These are phyloP conservation scores for Epichloe sibirici DNA, from an alignment of 2,329 filamentous ascomycete species.

Conservation along the genomic window DNA sequence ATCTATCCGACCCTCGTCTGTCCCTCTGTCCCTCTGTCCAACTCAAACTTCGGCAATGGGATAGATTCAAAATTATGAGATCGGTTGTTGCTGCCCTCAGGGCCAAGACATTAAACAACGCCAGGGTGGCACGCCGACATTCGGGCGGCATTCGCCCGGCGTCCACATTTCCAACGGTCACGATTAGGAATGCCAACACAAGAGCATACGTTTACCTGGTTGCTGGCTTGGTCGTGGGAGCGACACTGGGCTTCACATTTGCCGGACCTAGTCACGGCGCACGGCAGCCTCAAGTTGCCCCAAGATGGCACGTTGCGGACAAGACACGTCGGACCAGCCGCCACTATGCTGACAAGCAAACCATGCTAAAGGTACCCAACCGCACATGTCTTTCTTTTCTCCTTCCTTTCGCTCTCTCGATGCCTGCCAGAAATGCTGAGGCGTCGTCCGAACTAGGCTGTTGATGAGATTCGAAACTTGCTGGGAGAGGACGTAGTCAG, in stretches of 20 bases:
- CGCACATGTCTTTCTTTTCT: background rate
- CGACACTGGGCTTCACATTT: background rate
- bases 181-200: background rate
- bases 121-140: background rate
- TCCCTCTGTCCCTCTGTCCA: background rate
- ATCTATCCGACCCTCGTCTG: background rate
- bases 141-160: background rate
- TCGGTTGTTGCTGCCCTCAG: background rate
- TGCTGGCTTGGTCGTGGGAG: constrained; percentile 1
- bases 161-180: background rate
- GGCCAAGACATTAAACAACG: background rate
- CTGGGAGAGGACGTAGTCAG: constrained; percentile 47
- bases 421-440: background rate
- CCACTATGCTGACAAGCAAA: constrained; percentile 13
- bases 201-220: background rate
- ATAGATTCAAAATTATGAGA: background rate
- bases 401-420: background rate
- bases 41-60: background rate
- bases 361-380: constrained; percentile 11
- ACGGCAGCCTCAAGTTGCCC: background rate
- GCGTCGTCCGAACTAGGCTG: constrained; percentile 7
- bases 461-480: constrained; percentile 8
- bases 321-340: background rate
- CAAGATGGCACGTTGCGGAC: constrained; percentile 8
- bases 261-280: background rate